phyloP scores from a whole-genome alignment of 2,329 filamentous ascomycete species.

The Aspergillus sp. region DNA sequence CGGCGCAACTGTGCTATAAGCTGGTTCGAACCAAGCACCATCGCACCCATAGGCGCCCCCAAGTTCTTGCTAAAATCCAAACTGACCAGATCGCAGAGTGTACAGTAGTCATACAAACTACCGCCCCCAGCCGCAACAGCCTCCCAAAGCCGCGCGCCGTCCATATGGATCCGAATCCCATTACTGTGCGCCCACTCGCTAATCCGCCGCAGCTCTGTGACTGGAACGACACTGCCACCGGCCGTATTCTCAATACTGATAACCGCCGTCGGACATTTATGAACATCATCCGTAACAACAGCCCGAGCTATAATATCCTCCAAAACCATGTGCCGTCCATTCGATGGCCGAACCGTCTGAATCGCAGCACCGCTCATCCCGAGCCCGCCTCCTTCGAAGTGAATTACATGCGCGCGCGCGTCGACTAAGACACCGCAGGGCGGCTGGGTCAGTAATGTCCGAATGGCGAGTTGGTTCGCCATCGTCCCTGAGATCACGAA shows the following conservation, averaged over 20 bases:
- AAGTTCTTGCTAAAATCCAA: constrained; percentile 76
- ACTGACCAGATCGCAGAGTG: constrained; percentile 66
- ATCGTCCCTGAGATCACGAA: constrained; percentile 25
- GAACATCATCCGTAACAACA: constrained; percentile 59
- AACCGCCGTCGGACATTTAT: constrained; percentile 70
- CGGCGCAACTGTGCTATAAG: constrained; percentile 63
- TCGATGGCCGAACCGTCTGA: constrained; percentile 1
- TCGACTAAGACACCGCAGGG: constrained; percentile 20
- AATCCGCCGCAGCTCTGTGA: constrained; percentile 66
- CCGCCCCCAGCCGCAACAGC: constrained; percentile 66
- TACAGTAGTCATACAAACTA: constrained; percentile 62
- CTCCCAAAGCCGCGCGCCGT: constrained; percentile 76
- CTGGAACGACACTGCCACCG: constrained; percentile 69
- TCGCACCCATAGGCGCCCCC: constrained; percentile 70
- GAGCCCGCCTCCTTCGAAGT: constrained; percentile 18
- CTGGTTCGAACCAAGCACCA: constrained; percentile 57
- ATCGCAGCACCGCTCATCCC: constrained; percentile 13
- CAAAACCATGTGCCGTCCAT: constrained; percentile 13
- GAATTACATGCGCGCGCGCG: constrained; percentile 14
- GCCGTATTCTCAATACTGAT: constrained; percentile 80
- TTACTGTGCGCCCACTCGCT: constrained; percentile 57
- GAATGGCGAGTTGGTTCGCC: constrained; percentile 23
- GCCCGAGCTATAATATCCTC: constrained; percentile 10
- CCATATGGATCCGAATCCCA: constrained; percentile 61
- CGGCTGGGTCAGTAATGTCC: constrained; percentile 12